A percentile compares a stretch with the other conserved stretches of the same genome.
Evolutionary conservation across 2,329 filamentous ascomycete genomes (phyloP).

Genomic region (Diplodia intermedia): DNA sequence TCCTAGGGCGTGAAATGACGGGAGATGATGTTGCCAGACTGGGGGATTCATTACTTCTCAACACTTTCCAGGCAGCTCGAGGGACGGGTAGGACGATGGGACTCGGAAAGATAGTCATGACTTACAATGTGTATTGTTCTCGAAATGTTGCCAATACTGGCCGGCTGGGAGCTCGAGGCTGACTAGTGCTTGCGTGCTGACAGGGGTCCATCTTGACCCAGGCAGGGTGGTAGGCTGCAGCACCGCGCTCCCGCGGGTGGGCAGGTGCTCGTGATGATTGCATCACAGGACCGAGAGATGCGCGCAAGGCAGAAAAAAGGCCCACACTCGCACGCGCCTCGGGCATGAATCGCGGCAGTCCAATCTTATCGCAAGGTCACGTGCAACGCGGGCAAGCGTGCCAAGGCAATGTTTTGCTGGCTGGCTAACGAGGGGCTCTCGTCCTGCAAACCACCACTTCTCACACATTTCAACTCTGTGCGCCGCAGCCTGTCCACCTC

Average conservation of each 20-base stretch:
- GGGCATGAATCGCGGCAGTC: slow-evolving; percentile 21
- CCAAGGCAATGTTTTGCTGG: slow-evolving; percentile 29
- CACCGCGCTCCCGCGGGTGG: background rate
- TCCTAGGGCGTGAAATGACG: background rate
- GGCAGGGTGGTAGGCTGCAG: background rate
- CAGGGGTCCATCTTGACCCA: background rate
- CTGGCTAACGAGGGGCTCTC: slow-evolving; percentile 27
- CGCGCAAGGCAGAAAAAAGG: slow-evolving; percentile 17
- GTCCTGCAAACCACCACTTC: slow-evolving; percentile 31
- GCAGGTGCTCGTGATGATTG: slow-evolving; percentile 1
- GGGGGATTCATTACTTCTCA: slow-evolving; percentile 7
- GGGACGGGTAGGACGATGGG: background rate
- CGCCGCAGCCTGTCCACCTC: slow-evolving; percentile 8
- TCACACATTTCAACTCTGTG: slow-evolving; percentile 19
- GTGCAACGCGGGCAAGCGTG: slow-evolving; percentile 19
- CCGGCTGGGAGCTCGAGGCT: background rate
- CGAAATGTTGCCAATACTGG: background rate
- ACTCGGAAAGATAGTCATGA: slow-evolving; percentile 1
- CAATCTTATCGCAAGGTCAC: slow-evolving; percentile 11
- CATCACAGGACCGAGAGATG: background rate
- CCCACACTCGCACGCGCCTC: slow-evolving; percentile 14
- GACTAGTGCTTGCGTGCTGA: background rate
- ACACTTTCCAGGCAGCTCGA: slow-evolving; percentile 11
- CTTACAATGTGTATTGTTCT: background rate
- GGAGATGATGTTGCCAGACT: background rate